phyloP scores from a whole-genome alignment of 495 filamentous ascomycete species.

The Chaetomium tenue region DNA sequence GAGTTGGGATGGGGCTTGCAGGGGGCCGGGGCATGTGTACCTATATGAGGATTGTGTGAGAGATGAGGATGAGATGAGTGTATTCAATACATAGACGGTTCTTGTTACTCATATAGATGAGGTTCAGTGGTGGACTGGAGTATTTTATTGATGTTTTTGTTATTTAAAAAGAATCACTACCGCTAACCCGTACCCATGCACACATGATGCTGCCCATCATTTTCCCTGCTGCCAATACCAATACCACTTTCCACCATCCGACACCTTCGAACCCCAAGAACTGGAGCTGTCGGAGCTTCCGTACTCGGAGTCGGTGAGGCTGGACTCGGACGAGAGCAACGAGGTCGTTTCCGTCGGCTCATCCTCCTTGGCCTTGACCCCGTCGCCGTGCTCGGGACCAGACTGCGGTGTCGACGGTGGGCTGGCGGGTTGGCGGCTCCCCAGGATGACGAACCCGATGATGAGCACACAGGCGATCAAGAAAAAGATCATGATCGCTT shows the following conservation, averaged over 20 bases:
- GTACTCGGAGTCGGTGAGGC: neutral
- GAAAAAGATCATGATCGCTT: neutral
- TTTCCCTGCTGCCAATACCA: neutral
- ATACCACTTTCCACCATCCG: neutral
- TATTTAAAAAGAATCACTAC: no score
- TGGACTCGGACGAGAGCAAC: constrained; percentile 8
- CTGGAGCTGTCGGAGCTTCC: neutral
- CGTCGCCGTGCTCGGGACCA: no score
- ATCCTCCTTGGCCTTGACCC: neutral
- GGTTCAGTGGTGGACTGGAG: no score
- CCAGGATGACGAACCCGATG: neutral
- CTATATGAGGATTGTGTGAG: no score
- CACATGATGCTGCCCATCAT: no score
- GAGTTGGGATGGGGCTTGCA: no score
- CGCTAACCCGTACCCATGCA: no score
- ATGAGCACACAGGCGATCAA: neutral
- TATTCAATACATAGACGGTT: no score
- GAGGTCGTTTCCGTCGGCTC: neutral
- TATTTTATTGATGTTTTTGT: no score
- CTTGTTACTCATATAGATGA: no score
- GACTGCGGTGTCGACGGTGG: neutral
- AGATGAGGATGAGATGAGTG: no score
- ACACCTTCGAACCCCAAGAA: neutral
- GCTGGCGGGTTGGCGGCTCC: neutral
- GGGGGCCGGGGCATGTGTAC: no score